These are phyloP conservation scores for Vicia villosa DNA, from an alignment of 306 rosid genomes.

Conservation along the genomic window DNA sequence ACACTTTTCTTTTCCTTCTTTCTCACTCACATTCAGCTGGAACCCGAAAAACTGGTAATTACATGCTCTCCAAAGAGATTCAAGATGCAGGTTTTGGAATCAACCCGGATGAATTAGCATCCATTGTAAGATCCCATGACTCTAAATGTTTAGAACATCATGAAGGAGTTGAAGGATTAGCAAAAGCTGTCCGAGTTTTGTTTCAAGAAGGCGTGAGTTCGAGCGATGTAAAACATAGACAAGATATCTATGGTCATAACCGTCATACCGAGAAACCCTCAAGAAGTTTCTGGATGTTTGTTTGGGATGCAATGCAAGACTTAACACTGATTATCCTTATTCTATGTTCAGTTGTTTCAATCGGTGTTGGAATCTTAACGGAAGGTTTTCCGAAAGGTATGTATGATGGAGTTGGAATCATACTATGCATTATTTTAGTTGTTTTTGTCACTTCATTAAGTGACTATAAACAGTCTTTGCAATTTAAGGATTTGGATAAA, in stretches of 20 bases:
- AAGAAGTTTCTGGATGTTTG: constrained; percentile 77
- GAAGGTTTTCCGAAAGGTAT: constrained; percentile 89
- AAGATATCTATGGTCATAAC: constrained; percentile 58
- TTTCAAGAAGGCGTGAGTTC: constrained; percentile 57
- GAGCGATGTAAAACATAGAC: constrained; percentile 51
- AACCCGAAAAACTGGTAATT: constrained; percentile 30
- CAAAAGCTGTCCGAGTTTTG: constrained; percentile 49
- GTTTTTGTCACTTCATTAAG: constrained; percentile 80
- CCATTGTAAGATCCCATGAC: constrained; percentile 67
- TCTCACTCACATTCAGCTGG: constrained; percentile 52
- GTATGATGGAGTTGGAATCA: constrained; percentile 89
- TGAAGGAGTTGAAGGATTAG: constrained; percentile 69
- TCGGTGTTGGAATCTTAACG: constrained; percentile 75
- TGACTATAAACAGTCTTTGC: constrained; percentile 82
- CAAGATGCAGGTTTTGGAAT: constrained; percentile 69
- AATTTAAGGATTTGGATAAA: constrained; percentile 81
- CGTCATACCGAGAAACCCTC: constrained; percentile 62
- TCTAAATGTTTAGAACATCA: constrained; percentile 45
- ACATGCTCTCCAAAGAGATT: constrained; percentile 51
- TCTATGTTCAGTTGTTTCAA: constrained; percentile 62
- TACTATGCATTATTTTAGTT: constrained; percentile 67
- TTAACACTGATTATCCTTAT: constrained; percentile 75
- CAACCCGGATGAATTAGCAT: constrained; percentile 63
- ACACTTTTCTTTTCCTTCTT: not conserved
- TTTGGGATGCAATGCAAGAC: constrained; percentile 95